Evolutionary conservation across 2,329 filamentous ascomycete genomes (phyloP).

Genomic region (Beauveria sp.): DNA sequence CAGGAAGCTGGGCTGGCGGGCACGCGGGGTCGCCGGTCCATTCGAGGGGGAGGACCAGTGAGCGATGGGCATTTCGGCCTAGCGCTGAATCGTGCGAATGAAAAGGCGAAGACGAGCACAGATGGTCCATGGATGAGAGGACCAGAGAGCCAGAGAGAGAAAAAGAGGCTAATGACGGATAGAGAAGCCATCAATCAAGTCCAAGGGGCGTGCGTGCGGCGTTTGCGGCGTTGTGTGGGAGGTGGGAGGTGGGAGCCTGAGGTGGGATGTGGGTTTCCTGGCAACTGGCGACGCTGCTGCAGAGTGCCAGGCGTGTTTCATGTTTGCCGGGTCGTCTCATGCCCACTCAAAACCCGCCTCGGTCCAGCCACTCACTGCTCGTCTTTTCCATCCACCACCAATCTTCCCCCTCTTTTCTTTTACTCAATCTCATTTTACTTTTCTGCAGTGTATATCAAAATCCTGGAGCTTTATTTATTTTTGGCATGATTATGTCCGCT

Average conservation of each 20-base stretch:
- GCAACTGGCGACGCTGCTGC: background rate
- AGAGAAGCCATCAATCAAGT: too few species aligned
- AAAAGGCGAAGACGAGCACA: too few species aligned
- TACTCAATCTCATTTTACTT: background rate
- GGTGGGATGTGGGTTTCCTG: background rate
- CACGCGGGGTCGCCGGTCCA: background rate
- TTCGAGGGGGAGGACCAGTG: slow-evolving; percentile 3
- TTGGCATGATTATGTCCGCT: background rate
- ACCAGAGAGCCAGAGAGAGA: too few species aligned
- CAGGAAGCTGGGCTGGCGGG: background rate
- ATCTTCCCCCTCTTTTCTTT: background rate
- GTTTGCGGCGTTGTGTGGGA: background rate
- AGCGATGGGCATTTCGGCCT: background rate
- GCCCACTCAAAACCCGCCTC: slow-evolving; percentile 8
- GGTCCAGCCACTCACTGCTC: background rate
- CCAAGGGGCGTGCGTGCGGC: background rate
- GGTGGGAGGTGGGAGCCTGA: too few species aligned
- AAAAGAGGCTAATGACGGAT: too few species aligned
- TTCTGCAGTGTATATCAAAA: background rate
- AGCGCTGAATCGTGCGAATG: background rate
- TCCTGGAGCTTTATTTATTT: background rate
- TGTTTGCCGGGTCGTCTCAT: slow-evolving; percentile 12
- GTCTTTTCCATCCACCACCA: background rate
- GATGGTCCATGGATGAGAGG: too few species aligned
- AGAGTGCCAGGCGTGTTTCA: slow-evolving; percentile 16